Evolutionary conservation across 306 rosid species (phyloP), one percentile per base, ranked within the genome.

Genomic region (Malus sieversii): DNA sequence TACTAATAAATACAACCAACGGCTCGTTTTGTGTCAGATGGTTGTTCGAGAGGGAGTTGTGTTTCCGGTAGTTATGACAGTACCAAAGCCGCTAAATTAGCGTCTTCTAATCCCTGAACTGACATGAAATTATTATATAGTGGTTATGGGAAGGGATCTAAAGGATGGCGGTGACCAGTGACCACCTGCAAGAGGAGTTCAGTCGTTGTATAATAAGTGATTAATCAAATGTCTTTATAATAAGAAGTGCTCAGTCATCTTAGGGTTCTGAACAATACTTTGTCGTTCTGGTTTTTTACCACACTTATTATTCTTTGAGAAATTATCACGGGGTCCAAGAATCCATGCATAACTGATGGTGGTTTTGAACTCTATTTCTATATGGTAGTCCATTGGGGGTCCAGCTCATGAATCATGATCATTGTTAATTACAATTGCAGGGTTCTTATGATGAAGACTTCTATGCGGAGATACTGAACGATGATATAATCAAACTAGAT

Each of bases 401-500:
- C 12, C 18, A 42, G 22, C 13, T 22, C 52, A 42, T 42, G 66
- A 44, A 8, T 27, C 44, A 25, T 51, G 42, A 72, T 75, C 23
- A 44, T 16, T 80, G 57, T 25, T 20, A 25, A 44, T 58, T 73
- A 65, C 68, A 46, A 16, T 66, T 79, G 73, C 81, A 93, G 96
- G 86, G 76, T 69, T 72, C 51, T 72, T 72, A 74, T 75, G 98
- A 92, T 27, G 98, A 91, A 18, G 97, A 95, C 62, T 87, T 85
- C 42, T 95, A 68, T 60, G 93, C 97, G 1, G 98, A 95, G 14
- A 88, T 92, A 80, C 83, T 94, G 22, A 94, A 92, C 61, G 87
- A 94, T 51, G 98, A 94, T 84, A 94, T 94, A 44, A 83, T 94
- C 66, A 82, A 87, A 30, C 81, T 92, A 22, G 97, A 94, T 11